These are phyloP conservation scores for Stagonosporopsis chrysanthemi DNA, from an alignment of 2,329 filamentous ascomycete genomes.

Conservation along the genomic window DNA sequence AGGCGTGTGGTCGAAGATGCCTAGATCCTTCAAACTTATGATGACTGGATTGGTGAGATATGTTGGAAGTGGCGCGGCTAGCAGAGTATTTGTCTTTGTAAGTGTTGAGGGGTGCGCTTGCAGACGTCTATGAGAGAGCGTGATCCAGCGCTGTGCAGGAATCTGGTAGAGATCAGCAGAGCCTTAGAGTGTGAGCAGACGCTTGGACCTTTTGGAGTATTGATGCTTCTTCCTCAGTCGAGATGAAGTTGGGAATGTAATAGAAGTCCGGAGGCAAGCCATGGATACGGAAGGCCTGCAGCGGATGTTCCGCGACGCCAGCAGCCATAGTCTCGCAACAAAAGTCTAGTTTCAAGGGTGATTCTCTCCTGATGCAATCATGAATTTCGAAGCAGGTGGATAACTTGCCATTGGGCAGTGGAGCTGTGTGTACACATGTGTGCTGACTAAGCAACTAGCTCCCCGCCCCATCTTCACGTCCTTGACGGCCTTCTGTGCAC, in stretches of 20 bases:
- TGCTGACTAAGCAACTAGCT: not conserved
- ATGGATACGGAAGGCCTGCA: conserved; percentile 52
- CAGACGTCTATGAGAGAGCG: conserved; percentile 85
- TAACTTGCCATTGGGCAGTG: not conserved
- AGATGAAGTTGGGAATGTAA: conserved; percentile 89
- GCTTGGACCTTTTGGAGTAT: conserved; percentile 72
- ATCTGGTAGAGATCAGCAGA: conserved; percentile 47
- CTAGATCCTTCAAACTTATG: conserved; percentile 58
- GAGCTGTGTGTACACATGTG: not conserved
- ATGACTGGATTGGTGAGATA: conserved; percentile 79
- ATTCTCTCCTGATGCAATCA: no score
- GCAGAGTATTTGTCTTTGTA: conserved; percentile 72
- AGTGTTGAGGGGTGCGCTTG: conserved; percentile 91
- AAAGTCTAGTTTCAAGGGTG: not conserved
- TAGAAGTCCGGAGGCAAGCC: conserved; percentile 71
- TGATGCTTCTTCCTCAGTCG: conserved; percentile 71
- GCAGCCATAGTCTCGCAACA: not conserved
- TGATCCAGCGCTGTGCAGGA: conserved; percentile 73
- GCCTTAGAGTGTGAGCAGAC: no score
- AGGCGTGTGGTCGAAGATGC: conserved; percentile 69
- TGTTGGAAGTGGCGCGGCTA: conserved; percentile 74
- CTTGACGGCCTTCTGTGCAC: not conserved
- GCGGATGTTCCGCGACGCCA: not conserved
- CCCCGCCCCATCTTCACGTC: not conserved
- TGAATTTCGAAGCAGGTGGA: no score